phyloP scores from a whole-genome alignment of 805 yeast genomes.

The Wickerhamiella dianesei region DNA sequence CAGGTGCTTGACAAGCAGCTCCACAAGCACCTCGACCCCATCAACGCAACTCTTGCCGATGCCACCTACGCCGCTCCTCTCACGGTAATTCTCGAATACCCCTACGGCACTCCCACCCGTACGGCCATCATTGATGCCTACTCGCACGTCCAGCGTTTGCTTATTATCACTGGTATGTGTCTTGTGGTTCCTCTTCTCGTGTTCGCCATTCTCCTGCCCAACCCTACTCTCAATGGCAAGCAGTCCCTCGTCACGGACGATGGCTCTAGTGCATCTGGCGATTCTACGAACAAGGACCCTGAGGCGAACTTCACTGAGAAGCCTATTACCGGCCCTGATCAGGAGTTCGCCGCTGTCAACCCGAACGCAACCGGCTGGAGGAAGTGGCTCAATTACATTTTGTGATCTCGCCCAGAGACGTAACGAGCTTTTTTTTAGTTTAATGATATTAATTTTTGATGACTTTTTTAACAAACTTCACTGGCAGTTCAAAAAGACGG shows the following conservation, averaged over 20 bases:
- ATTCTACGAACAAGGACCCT: background rate
- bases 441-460: background rate
- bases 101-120: slow-evolving; percentile 56
- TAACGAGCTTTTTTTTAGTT: too few relatives aligned
- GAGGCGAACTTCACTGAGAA: background rate
- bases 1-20: slow-evolving; percentile 38
- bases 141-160: slow-evolving; percentile 43
- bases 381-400: background rate
- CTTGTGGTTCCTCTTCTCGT: slow-evolving; percentile 41
- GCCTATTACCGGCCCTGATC: background rate
- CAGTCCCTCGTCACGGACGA: slow-evolving; percentile 18
- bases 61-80: slow-evolving; percentile 42
- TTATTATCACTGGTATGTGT: slow-evolving; percentile 40
- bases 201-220: slow-evolving; percentile 38
- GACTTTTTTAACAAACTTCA: background rate
- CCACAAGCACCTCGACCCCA: slow-evolving; percentile 23
- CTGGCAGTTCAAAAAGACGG: too few relatives aligned
- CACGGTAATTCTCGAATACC: slow-evolving; percentile 32
- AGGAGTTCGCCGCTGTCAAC: background rate
- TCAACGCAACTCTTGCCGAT: slow-evolving; percentile 30
- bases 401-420: too few relatives aligned
- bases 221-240: slow-evolving; percentile 31
- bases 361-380: background rate
- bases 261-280: background rate
- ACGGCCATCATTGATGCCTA: slow-evolving; percentile 44